A percentile compares a stretch with the other conserved stretches of the same genome.
Evolutionary conservation across 805 yeast genomes (phyloP).

Genomic region (Pichia paraexigua): DNA sequence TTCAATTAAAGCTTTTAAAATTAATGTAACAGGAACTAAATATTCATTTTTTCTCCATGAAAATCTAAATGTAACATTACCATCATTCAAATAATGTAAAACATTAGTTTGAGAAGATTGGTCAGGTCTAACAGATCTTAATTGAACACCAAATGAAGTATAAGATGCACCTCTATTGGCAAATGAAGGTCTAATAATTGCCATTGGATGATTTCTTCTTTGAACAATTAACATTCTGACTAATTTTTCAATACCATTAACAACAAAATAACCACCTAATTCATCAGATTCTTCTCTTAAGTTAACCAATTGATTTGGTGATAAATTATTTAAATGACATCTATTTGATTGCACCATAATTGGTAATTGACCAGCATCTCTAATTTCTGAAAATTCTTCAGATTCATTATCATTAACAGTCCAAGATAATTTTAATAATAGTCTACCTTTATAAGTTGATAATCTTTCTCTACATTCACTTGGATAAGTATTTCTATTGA

Average conservation of each 20-base stretch:
- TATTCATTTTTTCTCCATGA: slow-evolving; percentile 97
- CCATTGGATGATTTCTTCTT: slow-evolving; percentile 97
- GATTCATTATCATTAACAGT: slow-evolving; percentile 65
- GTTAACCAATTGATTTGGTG: slow-evolving; percentile 74
- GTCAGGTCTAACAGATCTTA: slow-evolving; percentile 91
- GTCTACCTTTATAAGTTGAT: slow-evolving; percentile 70
- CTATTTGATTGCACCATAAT: slow-evolving; percentile 85
- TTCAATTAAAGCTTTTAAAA: slow-evolving; percentile 81
- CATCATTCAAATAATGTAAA: slow-evolving; percentile 90
- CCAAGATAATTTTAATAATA: slow-evolving; percentile 77
- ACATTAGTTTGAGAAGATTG: slow-evolving; percentile 97
- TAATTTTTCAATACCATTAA: slow-evolving; percentile 94
- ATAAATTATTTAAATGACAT: slow-evolving; percentile 79
- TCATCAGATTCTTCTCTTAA: slow-evolving; percentile 90
- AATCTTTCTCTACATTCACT: slow-evolving; percentile 87
- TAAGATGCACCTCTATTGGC: slow-evolving; percentile 90
- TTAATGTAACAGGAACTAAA: slow-evolving; percentile 86
- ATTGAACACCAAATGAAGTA: slow-evolving; percentile 85
- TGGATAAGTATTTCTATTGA: slow-evolving; percentile 75
- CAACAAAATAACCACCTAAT: slow-evolving; percentile 91
- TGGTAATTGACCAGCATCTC: slow-evolving; percentile 91
- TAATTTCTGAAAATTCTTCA: slow-evolving; percentile 66
- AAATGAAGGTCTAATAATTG: slow-evolving; percentile 89
- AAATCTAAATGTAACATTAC: slow-evolving; percentile 92
- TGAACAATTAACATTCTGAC: slow-evolving; percentile 97